A percentile compares a stretch with the other conserved stretches of the same genome.
Evolutionary conservation across 2,329 filamentous ascomycete genomes (phyloP).

Genomic region (Ophiostoma novo-ulmi): DNA sequence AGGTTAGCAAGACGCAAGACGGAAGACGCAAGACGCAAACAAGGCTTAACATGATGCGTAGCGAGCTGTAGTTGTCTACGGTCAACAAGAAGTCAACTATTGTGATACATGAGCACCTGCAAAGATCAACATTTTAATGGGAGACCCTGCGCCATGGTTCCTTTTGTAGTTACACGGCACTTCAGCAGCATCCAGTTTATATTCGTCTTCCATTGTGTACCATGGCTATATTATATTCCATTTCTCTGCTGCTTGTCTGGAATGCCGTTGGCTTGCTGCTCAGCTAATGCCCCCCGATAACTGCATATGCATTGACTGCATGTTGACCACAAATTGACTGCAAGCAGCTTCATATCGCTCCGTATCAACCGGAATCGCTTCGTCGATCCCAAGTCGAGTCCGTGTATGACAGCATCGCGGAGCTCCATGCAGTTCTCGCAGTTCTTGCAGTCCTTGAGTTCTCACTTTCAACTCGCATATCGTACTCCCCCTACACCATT

Average conservation of each 20-base stretch:
- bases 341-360: not conserved
- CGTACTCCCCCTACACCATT: not conserved
- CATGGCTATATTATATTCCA: not conserved
- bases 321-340: not conserved
- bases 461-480: not conserved
- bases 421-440: not conserved
- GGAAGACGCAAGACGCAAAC: not conserved
- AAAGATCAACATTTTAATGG: not conserved
- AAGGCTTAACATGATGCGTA: not conserved
- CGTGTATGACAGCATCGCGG: constrained; percentile 1
- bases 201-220: not conserved
- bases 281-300: not conserved
- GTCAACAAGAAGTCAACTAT: not conserved
- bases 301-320: not conserved
- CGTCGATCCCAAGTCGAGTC: not conserved
- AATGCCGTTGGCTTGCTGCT: not conserved
- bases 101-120: not conserved
- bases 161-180: not conserved
- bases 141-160: not conserved
- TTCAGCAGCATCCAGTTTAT: not conserved
- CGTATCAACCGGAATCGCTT: not conserved
- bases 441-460: too few relatives aligned
- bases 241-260: not conserved
- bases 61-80: not conserved
- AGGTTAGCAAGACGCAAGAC: not conserved